Evolutionary conservation across 257 asterid species (phyloP).

Genomic region (Solanum ossicruentum): DNA sequence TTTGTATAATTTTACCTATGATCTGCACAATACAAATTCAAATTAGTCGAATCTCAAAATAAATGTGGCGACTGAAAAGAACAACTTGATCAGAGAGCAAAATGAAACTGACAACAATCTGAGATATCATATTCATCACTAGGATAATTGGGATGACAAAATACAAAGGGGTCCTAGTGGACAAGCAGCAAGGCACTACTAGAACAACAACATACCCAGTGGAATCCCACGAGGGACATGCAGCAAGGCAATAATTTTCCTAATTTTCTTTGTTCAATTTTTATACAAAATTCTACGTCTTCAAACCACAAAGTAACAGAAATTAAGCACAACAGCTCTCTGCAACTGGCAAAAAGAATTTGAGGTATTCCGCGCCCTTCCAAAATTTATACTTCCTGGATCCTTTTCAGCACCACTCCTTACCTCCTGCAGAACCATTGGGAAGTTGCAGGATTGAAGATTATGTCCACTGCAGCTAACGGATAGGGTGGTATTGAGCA

Average conservation of each 20-base stretch:
- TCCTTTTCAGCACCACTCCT: background rate
- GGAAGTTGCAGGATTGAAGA: background rate
- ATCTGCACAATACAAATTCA: background rate
- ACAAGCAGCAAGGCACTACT: background rate
- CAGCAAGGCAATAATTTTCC: background rate
- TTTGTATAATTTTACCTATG: background rate
- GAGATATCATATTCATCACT: background rate
- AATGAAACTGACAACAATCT: background rate
- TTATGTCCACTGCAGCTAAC: constrained; percentile 1
- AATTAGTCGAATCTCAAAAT: background rate
- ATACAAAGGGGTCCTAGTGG: background rate
- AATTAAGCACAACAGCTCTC: background rate
- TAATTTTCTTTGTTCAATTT: background rate
- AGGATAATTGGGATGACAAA: background rate
- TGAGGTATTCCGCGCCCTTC: background rate
- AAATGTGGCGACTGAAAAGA: background rate
- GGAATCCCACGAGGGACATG: too few relatives aligned
- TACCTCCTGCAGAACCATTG: background rate
- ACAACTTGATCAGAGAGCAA: background rate
- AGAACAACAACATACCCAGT: too few relatives aligned
- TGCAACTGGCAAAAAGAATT: background rate
- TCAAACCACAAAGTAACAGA: background rate
- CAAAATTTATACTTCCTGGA: background rate
- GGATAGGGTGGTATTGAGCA: constrained; percentile 52
- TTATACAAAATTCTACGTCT: background rate